A percentile compares a stretch with the other conserved stretches of the same genome.
Evolutionary conservation across 2,329 filamentous ascomycete species (phyloP).

Genomic region (Ramularia collo-cygni): DNA sequence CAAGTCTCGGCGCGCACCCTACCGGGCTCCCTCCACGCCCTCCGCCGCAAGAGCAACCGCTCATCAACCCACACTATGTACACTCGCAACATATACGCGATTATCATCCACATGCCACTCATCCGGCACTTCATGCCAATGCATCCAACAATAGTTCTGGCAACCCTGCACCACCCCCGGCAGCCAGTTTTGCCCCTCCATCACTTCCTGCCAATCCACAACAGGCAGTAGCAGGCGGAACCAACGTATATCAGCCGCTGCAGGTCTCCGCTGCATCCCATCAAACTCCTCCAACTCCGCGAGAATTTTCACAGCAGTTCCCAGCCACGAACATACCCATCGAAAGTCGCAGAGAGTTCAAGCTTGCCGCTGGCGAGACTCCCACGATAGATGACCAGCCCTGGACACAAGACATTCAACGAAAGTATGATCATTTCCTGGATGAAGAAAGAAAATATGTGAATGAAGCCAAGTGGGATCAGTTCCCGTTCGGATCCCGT

Average conservation of each 20-base stretch:
- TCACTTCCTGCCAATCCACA: no score
- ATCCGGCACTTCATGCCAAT: conserved; percentile 31
- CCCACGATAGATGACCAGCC: conserved; percentile 41
- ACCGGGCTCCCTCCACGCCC: conserved; percentile 42
- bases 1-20: conserved; percentile 28
- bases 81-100: conserved; percentile 44
- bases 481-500: conserved; percentile 68
- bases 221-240: no score
- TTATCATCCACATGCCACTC: conserved; percentile 43
- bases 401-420: conserved; percentile 54
- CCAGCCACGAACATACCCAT: conserved; percentile 12
- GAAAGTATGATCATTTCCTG: conserved; percentile 65
- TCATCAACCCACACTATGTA: conserved; percentile 43
- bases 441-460: conserved; percentile 68
- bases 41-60: conserved; percentile 43
- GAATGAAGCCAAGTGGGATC: conserved; percentile 72
- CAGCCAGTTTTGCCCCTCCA: no score
- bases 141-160: no score
- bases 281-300: no score
- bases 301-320: no score
- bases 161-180: no score
- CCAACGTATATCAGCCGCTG: no score
- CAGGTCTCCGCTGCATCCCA: no score
- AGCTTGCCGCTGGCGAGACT: conserved; percentile 24
- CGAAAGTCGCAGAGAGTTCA: conserved; percentile 25